These are phyloP conservation scores for Keithomyces neogunnii DNA, from an alignment of 2,329 filamentous ascomycete species.

Conservation along the genomic window DNA sequence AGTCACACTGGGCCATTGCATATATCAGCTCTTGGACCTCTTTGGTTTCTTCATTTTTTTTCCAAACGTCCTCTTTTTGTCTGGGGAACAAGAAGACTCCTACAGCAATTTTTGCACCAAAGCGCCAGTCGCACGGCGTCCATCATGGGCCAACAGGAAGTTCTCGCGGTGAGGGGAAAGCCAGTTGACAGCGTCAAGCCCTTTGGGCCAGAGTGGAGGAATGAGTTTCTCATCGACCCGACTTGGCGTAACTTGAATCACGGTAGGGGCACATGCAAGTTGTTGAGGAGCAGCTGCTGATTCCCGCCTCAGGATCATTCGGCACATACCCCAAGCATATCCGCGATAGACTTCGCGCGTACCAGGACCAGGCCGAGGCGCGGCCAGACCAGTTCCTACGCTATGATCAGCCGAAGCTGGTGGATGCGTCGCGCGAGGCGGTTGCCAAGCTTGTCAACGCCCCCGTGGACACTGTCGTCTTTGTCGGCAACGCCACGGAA, in stretches of 20 bases:
- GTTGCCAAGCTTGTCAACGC: constrained; percentile 60
- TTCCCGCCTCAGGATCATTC: constrained; percentile 55
- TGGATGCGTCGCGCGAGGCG: constrained; percentile 60
- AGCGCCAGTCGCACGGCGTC: background rate
- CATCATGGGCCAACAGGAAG: constrained; percentile 5
- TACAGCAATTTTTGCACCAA: no score
- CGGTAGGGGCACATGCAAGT: constrained; percentile 36
- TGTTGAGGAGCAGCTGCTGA: no score
- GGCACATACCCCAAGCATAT: constrained; percentile 64
- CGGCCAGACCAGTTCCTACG: constrained; percentile 70
- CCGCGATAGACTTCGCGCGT: constrained; percentile 48
- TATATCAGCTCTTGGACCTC: no score
- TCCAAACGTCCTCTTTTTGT: no score
- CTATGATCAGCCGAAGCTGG: constrained; percentile 51
- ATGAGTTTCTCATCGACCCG: constrained; percentile 61
- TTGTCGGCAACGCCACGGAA: constrained; percentile 74
- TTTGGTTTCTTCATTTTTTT: no score
- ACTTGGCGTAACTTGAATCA: constrained; percentile 72
- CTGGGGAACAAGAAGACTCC: no score
- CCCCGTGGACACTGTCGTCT: constrained; percentile 58
- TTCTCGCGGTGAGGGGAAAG: constrained; percentile 1
- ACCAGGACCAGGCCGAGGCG: constrained; percentile 58
- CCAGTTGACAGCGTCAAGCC: background rate
- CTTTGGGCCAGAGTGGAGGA: constrained; percentile 36
- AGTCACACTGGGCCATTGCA: no score